These are phyloP conservation scores for Pichia cactophila DNA, from an alignment of 1,139 yeast genomes.

Conservation along the genomic window DNA sequence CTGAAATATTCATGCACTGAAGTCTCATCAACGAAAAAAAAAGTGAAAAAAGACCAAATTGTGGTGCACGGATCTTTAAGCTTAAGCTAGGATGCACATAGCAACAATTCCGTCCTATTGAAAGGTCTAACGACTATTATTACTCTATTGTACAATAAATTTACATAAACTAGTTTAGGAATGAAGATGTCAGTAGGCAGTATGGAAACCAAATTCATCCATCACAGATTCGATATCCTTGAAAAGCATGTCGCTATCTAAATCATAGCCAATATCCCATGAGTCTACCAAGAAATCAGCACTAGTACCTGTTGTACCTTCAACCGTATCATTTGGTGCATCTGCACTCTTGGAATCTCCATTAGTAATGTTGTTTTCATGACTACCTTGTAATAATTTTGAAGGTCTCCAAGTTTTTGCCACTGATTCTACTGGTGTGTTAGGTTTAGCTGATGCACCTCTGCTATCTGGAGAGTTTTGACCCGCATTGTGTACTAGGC, in stretches of 20 bases:
- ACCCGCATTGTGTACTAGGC: constrained; percentile 1
- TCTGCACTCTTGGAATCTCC: background rate
- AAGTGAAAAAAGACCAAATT: background rate
- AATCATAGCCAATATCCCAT: constrained; percentile 31
- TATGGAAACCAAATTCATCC: constrained; percentile 90
- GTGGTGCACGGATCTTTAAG: constrained; percentile 1
- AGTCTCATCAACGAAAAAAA: constrained; percentile 3
- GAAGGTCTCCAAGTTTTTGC: background rate
- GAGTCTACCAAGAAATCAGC: constrained; percentile 19
- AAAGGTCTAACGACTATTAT: background rate
- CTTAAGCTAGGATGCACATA: no score
- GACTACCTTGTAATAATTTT: background rate
- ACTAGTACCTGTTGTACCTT: background rate
- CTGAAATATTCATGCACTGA: background rate
- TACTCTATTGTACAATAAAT: background rate
- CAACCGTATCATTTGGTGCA: background rate
- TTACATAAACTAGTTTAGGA: background rate
- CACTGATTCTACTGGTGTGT: background rate
- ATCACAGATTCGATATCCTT: constrained; percentile 85
- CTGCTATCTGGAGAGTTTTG: constrained; percentile 4
- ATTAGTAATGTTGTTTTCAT: background rate
- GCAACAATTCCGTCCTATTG: no score
- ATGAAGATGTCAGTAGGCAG: constrained; percentile 18
- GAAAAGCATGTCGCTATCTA: constrained; percentile 73
- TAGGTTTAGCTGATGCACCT: background rate